phyloP scores from a whole-genome alignment of 345 rosid species.

The Moricandia arvensis region DNA sequence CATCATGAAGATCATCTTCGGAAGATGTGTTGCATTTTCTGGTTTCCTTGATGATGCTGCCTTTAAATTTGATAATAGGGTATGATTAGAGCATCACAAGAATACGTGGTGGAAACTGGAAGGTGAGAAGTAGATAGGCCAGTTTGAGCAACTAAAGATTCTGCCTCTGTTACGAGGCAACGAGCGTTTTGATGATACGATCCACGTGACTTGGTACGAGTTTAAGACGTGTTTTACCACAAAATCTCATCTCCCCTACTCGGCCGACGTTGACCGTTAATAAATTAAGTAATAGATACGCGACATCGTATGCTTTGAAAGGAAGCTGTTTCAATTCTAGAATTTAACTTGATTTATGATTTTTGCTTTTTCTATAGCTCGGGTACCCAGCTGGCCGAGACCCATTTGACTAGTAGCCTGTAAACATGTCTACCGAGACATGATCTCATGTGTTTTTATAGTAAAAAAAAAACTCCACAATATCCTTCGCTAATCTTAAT shows the following conservation, averaged over 20 bases:
- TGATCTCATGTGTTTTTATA: too few species aligned
- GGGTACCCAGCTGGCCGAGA: too few species aligned
- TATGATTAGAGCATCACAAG: background rate
- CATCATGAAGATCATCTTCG: too few species aligned
- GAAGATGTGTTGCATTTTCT: background rate
- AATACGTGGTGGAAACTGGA: background rate
- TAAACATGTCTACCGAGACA: too few species aligned
- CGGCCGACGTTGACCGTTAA: slow-evolving; percentile 17
- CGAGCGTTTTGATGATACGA: slow-evolving; percentile 24
- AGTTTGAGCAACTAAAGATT: slow-evolving; percentile 11
- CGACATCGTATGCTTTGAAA: too few species aligned
- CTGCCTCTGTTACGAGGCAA: slow-evolving; percentile 22
- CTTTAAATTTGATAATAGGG: background rate
- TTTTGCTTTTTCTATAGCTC: too few species aligned
- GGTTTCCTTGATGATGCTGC: background rate
- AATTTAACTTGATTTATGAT: too few species aligned
- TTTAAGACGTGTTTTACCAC: slow-evolving; percentile 32
- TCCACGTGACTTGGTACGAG: slow-evolving; percentile 20
- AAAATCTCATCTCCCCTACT: slow-evolving; percentile 26
- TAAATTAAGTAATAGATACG: background rate
- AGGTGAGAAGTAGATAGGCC: slow-evolving; percentile 4
- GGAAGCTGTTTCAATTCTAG: too few species aligned
- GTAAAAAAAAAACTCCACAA: too few species aligned
- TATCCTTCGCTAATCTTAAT: too few species aligned
- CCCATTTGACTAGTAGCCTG: too few species aligned